phyloP scores from a whole-genome alignment of 1,284 basidiomycete genomes.

The Chiua sp. region DNA sequence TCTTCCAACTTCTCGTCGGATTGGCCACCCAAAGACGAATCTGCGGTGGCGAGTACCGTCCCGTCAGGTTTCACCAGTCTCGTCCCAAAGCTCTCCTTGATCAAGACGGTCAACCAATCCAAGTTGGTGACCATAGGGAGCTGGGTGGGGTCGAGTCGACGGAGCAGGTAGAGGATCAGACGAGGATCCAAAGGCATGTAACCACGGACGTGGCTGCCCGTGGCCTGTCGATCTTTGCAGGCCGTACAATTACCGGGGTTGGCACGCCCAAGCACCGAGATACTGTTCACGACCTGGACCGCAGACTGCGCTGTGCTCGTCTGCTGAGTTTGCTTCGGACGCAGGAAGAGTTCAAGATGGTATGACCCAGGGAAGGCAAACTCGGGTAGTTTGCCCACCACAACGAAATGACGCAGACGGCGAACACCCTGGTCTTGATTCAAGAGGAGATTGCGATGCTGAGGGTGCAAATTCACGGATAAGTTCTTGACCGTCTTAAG shows the following conservation, averaged over 20 bases:
- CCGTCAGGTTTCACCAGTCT: slow-evolving; percentile 24
- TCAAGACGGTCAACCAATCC: neutral
- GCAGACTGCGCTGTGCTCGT: neutral
- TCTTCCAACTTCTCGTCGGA: neutral
- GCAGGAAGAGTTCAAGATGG: slow-evolving; percentile 22
- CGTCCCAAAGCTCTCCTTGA: slow-evolving; percentile 13
- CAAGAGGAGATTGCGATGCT: slow-evolving; percentile 11
- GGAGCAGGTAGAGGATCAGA: slow-evolving; percentile 18
- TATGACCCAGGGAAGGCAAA: slow-evolving; percentile 24
- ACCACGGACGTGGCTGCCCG: slow-evolving; percentile 17
- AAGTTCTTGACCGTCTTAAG: neutral
- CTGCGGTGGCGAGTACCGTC: slow-evolving; percentile 8
- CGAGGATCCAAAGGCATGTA: slow-evolving; percentile 21
- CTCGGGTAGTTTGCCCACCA: slow-evolving; percentile 17
- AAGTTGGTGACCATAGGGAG: slow-evolving; percentile 2
- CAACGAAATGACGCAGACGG: slow-evolving; percentile 10
- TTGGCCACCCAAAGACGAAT: neutral
- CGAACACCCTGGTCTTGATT: neutral
- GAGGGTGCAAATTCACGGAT: neutral
- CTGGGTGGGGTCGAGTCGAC: neutral
- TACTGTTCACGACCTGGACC: slow-evolving; percentile 15
- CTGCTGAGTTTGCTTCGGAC: neutral
- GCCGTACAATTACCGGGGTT: slow-evolving; percentile 10
- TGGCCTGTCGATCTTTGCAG: slow-evolving; percentile 13
- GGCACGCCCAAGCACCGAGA: slow-evolving; percentile 17